phyloP scores from a whole-genome alignment of 2,329 filamentous ascomycete genomes.

The Exophiala sp. region DNA sequence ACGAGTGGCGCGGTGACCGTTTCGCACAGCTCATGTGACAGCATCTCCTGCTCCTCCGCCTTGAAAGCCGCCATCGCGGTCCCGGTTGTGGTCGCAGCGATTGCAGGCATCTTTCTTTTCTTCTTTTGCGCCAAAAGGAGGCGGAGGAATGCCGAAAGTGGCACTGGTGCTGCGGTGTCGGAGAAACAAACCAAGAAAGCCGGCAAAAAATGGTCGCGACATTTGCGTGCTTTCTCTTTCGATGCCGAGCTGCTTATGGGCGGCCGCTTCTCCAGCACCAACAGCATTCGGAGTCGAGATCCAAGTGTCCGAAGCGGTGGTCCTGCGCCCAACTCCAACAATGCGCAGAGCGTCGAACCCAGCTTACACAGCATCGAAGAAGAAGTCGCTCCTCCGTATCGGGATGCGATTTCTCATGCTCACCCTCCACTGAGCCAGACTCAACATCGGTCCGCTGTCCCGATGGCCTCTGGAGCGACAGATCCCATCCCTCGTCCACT shows the following conservation, averaged over 20 bases:
- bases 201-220: constrained; percentile 28
- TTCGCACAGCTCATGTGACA: constrained; percentile 18
- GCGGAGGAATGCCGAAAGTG: constrained; percentile 9
- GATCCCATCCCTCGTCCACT: constrained; percentile 23
- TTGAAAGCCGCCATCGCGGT: constrained; percentile 28
- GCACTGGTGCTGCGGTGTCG: constrained; percentile 12
- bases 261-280: constrained; percentile 27
- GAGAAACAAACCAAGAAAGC: constrained; percentile 21
- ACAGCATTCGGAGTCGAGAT: constrained; percentile 27
- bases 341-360: constrained; percentile 16
- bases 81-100: constrained; percentile 23
- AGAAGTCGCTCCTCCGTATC: constrained; percentile 29
- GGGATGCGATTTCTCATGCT: constrained; percentile 24
- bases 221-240: constrained; percentile 28
- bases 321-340: constrained; percentile 13
- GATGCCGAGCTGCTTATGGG: constrained; percentile 29
- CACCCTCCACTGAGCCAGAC: constrained; percentile 10
- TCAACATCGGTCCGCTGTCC: constrained; percentile 7
- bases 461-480: constrained; percentile 5
- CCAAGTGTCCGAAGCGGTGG: constrained; percentile 23
- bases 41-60: constrained; percentile 24
- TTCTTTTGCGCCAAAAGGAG: constrained; percentile 25
- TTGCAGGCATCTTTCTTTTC: constrained; percentile 18
- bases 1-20: constrained; percentile 19
- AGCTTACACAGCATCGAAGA: constrained; percentile 28